Conservation (phyloP, 768 basidiomycete species). For the Tylopilus intermedius region DNA sequence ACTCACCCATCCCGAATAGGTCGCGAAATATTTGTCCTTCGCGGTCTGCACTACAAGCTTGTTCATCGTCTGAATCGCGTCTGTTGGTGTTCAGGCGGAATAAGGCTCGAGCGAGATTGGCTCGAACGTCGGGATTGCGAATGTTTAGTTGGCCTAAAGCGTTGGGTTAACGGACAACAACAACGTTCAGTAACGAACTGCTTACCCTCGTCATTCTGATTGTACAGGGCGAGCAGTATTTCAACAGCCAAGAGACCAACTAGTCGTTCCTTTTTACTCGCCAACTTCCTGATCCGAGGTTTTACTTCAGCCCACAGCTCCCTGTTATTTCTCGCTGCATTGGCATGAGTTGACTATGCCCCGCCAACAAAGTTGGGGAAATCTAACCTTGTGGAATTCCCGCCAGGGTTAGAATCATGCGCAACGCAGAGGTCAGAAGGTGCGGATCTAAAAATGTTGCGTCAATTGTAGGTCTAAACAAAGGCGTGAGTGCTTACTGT, state of each 20-base stretch:
- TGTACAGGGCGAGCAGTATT: constrained; percentile 10
- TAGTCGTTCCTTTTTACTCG: neutral
- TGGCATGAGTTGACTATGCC: too few relatives aligned
- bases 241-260: constrained; percentile 20
- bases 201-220: constrained; percentile 3
- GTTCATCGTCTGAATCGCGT: neutral
- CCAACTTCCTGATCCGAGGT: constrained; percentile 13
- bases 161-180: neutral
- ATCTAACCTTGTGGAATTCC: constrained; percentile 13
- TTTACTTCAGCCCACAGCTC: neutral
- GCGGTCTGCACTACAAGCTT: neutral
- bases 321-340: neutral
- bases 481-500: constrained; percentile 1
- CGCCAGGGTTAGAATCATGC: constrained; percentile 14
- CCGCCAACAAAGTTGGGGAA: neutral
- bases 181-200: neutral
- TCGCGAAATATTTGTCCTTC: constrained; percentile 3
- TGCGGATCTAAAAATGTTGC: constrained; percentile 4
- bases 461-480: neutral
- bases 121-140: constrained; percentile 6
- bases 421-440: constrained; percentile 14
- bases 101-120: constrained; percentile 18
- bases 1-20: constrained; percentile 19
- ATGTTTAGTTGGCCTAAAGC: constrained; percentile 11
- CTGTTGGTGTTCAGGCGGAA: neutral